These are phyloP conservation scores for Actinidia chinensis DNA, from an alignment of 179 eudicot species.

Conservation along the genomic window DNA sequence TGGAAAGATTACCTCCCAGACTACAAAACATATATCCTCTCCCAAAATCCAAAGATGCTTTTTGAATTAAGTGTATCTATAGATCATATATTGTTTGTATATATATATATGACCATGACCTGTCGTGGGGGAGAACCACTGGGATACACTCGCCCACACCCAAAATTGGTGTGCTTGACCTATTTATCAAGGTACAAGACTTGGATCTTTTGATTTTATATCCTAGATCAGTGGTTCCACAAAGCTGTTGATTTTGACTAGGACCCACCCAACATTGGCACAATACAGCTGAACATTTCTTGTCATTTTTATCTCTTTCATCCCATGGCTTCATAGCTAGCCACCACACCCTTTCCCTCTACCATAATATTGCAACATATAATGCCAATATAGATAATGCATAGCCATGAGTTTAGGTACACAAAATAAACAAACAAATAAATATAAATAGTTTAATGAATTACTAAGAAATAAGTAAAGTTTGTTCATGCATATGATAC, in stretches of 20 bases:
- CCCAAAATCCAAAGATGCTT: slow-evolving; percentile 19
- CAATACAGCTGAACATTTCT: slow-evolving; percentile 18
- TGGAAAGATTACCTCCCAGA: background rate
- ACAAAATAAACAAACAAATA: too few relatives aligned
- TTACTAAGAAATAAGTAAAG: too few relatives aligned
- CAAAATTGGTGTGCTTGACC: background rate
- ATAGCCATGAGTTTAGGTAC: too few relatives aligned
- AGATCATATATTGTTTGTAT: too few relatives aligned
- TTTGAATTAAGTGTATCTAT: background rate
- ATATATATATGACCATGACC: background rate
- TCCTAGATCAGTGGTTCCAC: background rate
- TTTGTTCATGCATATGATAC: too few relatives aligned
- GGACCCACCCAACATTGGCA: slow-evolving; percentile 24
- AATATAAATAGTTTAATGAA: too few relatives aligned
- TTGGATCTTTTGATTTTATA: background rate
- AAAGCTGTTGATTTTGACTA: slow-evolving; percentile 14
- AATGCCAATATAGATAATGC: background rate
- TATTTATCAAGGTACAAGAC: background rate
- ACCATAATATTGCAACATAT: background rate
- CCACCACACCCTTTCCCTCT: background rate
- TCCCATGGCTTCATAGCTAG: background rate
- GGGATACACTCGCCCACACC: background rate
- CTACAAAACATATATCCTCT: slow-evolving; percentile 5
- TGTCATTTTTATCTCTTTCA: background rate
- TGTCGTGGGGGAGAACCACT: background rate